These are phyloP conservation scores for Suhomyces canberraensis DNA, from an alignment of 805 yeast genomes.

Conservation along the genomic window DNA sequence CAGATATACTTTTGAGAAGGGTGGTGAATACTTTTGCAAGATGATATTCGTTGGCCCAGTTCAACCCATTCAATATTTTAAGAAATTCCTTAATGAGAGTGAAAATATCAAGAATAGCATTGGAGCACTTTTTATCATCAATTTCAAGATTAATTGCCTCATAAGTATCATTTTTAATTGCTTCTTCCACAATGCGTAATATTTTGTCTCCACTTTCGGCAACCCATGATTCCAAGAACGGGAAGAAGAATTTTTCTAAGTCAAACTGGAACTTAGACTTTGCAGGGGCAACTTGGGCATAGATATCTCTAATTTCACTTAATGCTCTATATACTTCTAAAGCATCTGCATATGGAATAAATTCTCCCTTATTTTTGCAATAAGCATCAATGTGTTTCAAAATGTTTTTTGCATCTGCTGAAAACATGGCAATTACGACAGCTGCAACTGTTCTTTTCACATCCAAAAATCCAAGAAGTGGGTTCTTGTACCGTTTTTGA, in stretches of 20 bases:
- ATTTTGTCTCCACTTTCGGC: slow-evolving; percentile 47
- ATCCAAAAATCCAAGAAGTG: slow-evolving; percentile 56
- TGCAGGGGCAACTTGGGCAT: slow-evolving; percentile 44
- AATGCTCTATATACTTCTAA: slow-evolving; percentile 53
- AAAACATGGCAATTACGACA: slow-evolving; percentile 50
- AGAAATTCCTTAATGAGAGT: slow-evolving; percentile 58
- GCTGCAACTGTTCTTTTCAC: slow-evolving; percentile 50
- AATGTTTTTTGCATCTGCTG: slow-evolving; percentile 51
- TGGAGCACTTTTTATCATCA: slow-evolving; percentile 45
- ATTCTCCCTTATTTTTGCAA: slow-evolving; percentile 26
- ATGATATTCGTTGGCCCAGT: slow-evolving; percentile 67
- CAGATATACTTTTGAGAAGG: slow-evolving; percentile 61
- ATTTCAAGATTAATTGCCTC: slow-evolving; percentile 45
- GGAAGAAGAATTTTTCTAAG: slow-evolving; percentile 53
- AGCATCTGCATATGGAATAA: slow-evolving; percentile 52
- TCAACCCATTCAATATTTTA: slow-evolving; percentile 52
- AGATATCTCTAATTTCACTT: slow-evolving; percentile 50
- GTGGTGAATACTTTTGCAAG: slow-evolving; percentile 58
- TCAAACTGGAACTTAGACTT: slow-evolving; percentile 46
- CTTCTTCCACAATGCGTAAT: slow-evolving; percentile 46
- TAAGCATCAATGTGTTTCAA: slow-evolving; percentile 48
- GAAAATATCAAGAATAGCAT: slow-evolving; percentile 68
- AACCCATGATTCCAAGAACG: slow-evolving; percentile 37
- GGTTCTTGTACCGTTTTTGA: slow-evolving; percentile 58
- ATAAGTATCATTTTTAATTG: slow-evolving; percentile 58